These are phyloP conservation scores for Cercospora sp. DNA, from an alignment of 2,329 filamentous ascomycete species.

Conservation along the genomic window DNA sequence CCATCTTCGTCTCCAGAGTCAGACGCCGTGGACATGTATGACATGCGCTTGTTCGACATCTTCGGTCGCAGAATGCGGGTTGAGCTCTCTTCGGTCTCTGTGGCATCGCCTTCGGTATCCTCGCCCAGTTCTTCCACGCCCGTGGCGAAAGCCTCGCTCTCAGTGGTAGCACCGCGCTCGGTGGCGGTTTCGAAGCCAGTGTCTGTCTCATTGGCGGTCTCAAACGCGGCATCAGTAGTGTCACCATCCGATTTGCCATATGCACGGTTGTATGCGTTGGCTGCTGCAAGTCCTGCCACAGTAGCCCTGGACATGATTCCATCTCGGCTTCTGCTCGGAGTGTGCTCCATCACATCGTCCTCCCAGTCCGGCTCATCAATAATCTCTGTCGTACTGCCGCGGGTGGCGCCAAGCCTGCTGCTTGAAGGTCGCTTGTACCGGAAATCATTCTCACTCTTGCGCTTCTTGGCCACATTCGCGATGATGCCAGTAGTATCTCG, in stretches of 20 bases:
- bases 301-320: constrained; percentile 34
- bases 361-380: constrained; percentile 86
- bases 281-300: constrained; percentile 50
- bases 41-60: constrained; percentile 56
- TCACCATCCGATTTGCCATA: constrained; percentile 50
- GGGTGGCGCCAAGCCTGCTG: constrained; percentile 70
- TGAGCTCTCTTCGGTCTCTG: constrained; percentile 72
- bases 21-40: constrained; percentile 84
- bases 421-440: constrained; percentile 78
- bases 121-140: constrained; percentile 77
- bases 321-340: constrained; percentile 53
- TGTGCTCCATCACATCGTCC: constrained; percentile 66
- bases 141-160: constrained; percentile 90
- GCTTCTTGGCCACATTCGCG: constrained; percentile 54
- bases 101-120: constrained; percentile 66
- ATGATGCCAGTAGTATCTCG: constrained; percentile 46
- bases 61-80: constrained; percentile 21
- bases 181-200: constrained; percentile 69
- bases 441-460: constrained; percentile 57
- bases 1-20: constrained; percentile 76
- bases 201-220: constrained; percentile 75
- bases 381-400: constrained; percentile 74
- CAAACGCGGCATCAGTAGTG: constrained; percentile 59
- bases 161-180: constrained; percentile 68
- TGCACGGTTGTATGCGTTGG: constrained; percentile 68